phyloP scores from a whole-genome alignment of 495 filamentous ascomycete species.

The Aspergillus hancockii region DNA sequence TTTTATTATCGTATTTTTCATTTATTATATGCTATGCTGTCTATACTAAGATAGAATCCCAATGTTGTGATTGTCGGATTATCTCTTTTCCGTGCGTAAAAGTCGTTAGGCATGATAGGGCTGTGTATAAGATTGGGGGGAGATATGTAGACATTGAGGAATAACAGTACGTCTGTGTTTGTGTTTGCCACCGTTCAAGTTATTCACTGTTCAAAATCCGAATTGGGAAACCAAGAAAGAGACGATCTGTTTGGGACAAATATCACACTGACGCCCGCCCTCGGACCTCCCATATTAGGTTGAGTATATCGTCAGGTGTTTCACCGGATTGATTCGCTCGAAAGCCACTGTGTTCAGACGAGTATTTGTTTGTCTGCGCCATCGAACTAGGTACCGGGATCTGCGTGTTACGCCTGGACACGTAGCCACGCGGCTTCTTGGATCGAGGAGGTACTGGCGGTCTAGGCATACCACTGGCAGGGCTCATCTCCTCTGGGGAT shows the following conservation, averaged over 20 bases:
- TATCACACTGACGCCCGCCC: not conserved
- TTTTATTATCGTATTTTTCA: too few species aligned
- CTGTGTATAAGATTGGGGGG: too few species aligned
- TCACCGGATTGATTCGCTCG: not conserved
- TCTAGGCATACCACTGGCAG: not conserved
- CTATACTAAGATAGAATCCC: too few species aligned
- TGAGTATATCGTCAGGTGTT: not conserved
- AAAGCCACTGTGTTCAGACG: not conserved
- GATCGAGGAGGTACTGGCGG: not conserved
- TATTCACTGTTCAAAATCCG: too few species aligned
- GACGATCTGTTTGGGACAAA: not conserved
- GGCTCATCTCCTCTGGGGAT: not conserved
- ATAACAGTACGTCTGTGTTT: too few species aligned
- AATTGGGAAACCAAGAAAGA: too few species aligned
- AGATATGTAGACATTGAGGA: too few species aligned
- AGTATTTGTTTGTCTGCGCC: not conserved
- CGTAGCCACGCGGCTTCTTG: not conserved
- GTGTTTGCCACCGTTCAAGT: too few species aligned
- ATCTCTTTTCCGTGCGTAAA: too few species aligned
- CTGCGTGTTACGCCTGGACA: not conserved
- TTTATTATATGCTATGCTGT: too few species aligned
- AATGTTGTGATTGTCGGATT: too few species aligned
- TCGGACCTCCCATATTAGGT: not conserved
- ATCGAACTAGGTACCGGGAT: not conserved
- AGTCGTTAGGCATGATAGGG: too few species aligned